These are phyloP conservation scores for Emergomyces africanus DNA, from an alignment of 2,329 filamentous ascomycete species.

Conservation along the genomic window DNA sequence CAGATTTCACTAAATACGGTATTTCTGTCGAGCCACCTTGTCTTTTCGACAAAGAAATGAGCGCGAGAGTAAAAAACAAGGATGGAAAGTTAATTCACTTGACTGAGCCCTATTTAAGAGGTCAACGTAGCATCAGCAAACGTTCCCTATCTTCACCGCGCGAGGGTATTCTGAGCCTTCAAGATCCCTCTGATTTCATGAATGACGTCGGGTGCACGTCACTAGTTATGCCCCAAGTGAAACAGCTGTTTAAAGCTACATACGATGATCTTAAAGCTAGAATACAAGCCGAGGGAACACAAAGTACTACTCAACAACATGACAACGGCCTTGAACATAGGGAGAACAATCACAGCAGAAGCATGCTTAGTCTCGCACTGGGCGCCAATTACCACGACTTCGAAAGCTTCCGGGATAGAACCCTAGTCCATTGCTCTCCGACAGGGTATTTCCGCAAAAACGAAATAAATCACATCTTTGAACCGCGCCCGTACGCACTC, in stretches of 20 bases:
- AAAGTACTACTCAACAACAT: background rate
- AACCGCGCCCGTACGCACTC: background rate
- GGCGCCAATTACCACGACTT: slow-evolving; percentile 10
- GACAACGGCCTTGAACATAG: background rate
- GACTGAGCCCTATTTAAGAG: slow-evolving; percentile 18
- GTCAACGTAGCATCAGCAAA: slow-evolving; percentile 28
- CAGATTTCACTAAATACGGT: slow-evolving; percentile 35
- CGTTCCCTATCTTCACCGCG: slow-evolving; percentile 22
- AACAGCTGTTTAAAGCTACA: slow-evolving; percentile 28
- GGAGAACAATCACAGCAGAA: background rate
- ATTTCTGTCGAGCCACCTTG: slow-evolving; percentile 37
- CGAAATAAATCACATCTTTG: background rate
- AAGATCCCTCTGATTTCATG: slow-evolving; percentile 45
- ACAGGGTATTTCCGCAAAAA: background rate
- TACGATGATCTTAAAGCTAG: slow-evolving; percentile 15
- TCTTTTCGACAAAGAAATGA: slow-evolving; percentile 30
- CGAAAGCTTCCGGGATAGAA: slow-evolving; percentile 10
- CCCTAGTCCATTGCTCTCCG: slow-evolving; percentile 3
- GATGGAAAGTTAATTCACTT: background rate
- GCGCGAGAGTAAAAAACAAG: slow-evolving; percentile 9
- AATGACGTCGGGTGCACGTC: slow-evolving; percentile 44
- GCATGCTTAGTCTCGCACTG: slow-evolving; percentile 8
- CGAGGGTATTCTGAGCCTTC: slow-evolving; percentile 38
- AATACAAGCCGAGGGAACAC: slow-evolving; percentile 14
- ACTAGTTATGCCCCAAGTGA: slow-evolving; percentile 38